Base-by-base conservation (phyloP, 2,329 filamentous ascomycete species). In the Paecilomyces variotii region DNA sequence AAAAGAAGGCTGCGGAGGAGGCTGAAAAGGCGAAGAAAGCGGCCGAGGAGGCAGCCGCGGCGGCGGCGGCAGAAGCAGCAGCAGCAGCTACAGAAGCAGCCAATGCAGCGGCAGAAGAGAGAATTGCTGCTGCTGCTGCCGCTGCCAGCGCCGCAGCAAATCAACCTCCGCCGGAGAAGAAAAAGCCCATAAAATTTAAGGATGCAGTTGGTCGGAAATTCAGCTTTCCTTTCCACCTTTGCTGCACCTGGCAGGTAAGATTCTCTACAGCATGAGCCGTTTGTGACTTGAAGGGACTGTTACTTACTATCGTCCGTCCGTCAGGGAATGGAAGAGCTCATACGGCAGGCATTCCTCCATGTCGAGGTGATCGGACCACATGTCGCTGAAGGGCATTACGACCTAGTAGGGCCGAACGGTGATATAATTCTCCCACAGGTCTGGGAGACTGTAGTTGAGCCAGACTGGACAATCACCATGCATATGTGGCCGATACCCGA, bases 191-290 rank as follows among this genome's bases (percentile, higher is more conserved):
- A 72, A 87, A 87, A 65, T 96, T 96, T 78, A 95, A 95, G 75
- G 92, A 97, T 71, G 91, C 91, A 0, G 86, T 97, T 14, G 90
- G 90, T 32, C 84, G 92, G 64, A 96, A 95, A 73, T 97, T 95
- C 72, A 94, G 86, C 74, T 96, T 97, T 69, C 92, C 92, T 1
- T 96, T 87, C 75, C 85, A 92, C 62, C 74, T 95, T 30, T 96
- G 91, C 74, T 85, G 86, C 68, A 94, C 87, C 2, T 95, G 91
- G 91, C 79, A 81, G 78, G 89, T 92, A 84, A 71, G 84, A 82
- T 59, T 25, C n/a, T 52, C 52, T 49, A 51, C 53, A 45, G 14
- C 26, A 45, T 28, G 34, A 3, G 35, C 35, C 25, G 10, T n/a
- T 32, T 10, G 27, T 51, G 27, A 14, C 28, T 53, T 9, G 35